phyloP scores from a whole-genome alignment of 345 rosid species.

The Corchorus capsularis region DNA sequence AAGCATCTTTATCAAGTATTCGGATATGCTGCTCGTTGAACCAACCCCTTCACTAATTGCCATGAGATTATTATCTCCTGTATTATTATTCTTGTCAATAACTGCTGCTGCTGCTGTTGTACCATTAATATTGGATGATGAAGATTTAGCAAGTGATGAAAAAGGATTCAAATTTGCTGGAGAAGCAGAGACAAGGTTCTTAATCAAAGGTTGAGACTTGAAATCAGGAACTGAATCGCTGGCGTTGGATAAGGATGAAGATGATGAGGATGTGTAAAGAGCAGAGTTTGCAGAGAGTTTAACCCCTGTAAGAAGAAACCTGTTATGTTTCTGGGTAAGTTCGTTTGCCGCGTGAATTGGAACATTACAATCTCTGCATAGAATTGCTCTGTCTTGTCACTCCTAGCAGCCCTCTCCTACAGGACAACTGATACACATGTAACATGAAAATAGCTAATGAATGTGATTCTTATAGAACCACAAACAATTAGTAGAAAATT shows the following conservation, averaged over 20 bases:
- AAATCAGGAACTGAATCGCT: constrained; percentile 49
- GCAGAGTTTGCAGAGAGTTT: constrained; percentile 64
- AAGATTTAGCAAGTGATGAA: constrained; percentile 13
- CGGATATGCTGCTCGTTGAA: constrained; percentile 72
- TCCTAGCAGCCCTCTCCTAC: too few species aligned
- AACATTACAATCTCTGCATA: neutral
- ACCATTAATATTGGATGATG: neutral
- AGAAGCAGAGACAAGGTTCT: constrained; percentile 39
- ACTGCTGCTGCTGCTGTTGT: constrained; percentile 8
- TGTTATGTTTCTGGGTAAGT: constrained; percentile 68
- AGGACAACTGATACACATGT: too few species aligned
- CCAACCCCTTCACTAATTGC: constrained; percentile 28
- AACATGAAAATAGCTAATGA: too few species aligned
- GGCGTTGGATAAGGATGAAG: constrained; percentile 20
- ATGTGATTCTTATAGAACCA: too few species aligned
- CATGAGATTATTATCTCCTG: constrained; percentile 4
- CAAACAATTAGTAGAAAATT: too few species aligned
- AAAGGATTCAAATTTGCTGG: constrained; percentile 26
- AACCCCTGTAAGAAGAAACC: constrained; percentile 85
- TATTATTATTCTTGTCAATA: constrained; percentile 18
- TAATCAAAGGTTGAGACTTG: constrained; percentile 27
- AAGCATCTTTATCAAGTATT: constrained; percentile 79
- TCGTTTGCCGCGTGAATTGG: constrained; percentile 77
- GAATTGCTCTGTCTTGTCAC: too few species aligned
- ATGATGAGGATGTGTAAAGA: constrained; percentile 37